Evolutionary conservation across 495 filamentous ascomycete genomes (phyloP), one percentile per base, ranked within the genome.

Genomic region (Trichoderma parareesei): DNA sequence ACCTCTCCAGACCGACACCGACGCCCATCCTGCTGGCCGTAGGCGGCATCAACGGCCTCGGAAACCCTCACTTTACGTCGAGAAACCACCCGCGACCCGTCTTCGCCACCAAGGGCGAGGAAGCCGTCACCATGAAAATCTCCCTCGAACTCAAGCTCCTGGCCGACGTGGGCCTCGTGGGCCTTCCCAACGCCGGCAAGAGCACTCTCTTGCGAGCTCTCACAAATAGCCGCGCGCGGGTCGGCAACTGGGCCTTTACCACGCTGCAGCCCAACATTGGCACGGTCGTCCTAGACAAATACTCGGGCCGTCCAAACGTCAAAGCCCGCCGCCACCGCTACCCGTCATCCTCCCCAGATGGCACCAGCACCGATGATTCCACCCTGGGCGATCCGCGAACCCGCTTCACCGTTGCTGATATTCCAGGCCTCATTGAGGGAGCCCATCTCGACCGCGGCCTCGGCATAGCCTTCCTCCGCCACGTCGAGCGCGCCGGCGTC

Each of bases 231-330:
- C 85, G 90, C 57, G 89, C 95, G 2, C 85, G 95, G 16, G 88
- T 98, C 38, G 94, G 94, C 33, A 85, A 91, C 71, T 98, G 94
- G 94, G 94, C 91, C 20, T 98, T 98, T 71, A 98, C 94, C 5
- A 98, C 94, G 0, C 80, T 98, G 6, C 87, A 90, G 49, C 94
- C 94, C 0, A 96, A 92, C 70, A 93, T 98, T 65, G 94, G 94
- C 44, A 98, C 95, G 1, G 91, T 98, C 14, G 88, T 97, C 6
- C 80, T 98, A 38, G 94, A 97, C 69, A 81, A 93, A 67, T 79
- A 90, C 73, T 85, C 83, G 61, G 91, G 94, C 4, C 82, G 90
- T 2, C 78, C 78, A 1, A 16, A 71, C 16, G 67, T 79, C 33
- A 75, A 68, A 7, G 73, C 74, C 61, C 65, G 66, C 1, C 74